phyloP scores from a whole-genome alignment of 2,329 filamentous ascomycete genomes.

The Akanthomyces muscarius region DNA sequence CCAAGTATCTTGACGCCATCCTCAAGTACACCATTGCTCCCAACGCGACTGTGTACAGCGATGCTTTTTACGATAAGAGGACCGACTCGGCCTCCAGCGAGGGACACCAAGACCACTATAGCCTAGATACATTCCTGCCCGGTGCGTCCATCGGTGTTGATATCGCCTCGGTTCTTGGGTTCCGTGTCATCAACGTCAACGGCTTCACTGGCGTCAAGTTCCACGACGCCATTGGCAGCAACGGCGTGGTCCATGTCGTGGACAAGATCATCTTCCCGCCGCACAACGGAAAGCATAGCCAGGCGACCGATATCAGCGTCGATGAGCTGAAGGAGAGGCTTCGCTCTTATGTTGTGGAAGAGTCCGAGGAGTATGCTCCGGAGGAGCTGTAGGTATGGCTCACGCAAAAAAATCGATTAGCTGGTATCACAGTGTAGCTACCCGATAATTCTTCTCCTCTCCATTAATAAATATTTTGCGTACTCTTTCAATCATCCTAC shows the following conservation, averaged over 20 bases:
- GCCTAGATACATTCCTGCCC: constrained; percentile 68
- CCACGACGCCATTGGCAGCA: constrained; percentile 66
- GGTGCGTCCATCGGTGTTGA: constrained; percentile 67
- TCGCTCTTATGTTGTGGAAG: constrained; percentile 11
- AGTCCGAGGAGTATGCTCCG: background rate
- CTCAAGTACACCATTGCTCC: constrained; percentile 75
- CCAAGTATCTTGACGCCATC: constrained; percentile 72
- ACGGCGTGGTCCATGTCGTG: constrained; percentile 81
- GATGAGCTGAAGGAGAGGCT: constrained; percentile 26
- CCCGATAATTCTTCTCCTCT: too few species aligned
- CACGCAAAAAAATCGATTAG: too few species aligned
- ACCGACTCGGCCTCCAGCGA: constrained; percentile 28
- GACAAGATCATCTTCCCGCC: constrained; percentile 73
- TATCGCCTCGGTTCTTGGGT: constrained; percentile 62
- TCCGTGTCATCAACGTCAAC: constrained; percentile 71
- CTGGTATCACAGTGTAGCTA: too few species aligned
- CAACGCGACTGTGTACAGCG: constrained; percentile 75
- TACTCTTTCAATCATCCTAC: too few species aligned
- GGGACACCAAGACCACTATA: constrained; percentile 50
- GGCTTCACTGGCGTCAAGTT: constrained; percentile 62
- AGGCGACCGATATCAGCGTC: constrained; percentile 18
- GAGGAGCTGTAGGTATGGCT: constrained; percentile 1
- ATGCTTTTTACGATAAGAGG: constrained; percentile 62
- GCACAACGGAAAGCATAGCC: constrained; percentile 34
- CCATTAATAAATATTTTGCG: too few species aligned